These are phyloP conservation scores for Wilcoxina mikolae DNA, from an alignment of 495 filamentous ascomycete species.

Conservation along the genomic window DNA sequence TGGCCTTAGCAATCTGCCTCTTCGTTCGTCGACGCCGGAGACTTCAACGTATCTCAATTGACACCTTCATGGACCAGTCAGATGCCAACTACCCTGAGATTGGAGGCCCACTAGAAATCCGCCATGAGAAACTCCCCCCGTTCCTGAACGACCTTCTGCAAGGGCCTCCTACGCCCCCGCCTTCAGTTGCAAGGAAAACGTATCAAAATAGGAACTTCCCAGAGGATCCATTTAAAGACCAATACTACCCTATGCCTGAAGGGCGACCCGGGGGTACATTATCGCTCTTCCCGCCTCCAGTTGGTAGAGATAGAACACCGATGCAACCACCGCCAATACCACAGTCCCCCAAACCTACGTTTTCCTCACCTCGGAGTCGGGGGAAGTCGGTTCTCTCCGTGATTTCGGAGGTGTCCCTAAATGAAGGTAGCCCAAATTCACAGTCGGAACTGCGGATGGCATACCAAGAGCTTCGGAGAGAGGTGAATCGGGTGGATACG, in stretches of 20 bases:
- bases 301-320: neutral
- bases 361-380: neutral
- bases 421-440: neutral
- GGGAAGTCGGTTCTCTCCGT: neutral
- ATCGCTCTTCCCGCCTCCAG: neutral
- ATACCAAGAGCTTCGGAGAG: neutral
- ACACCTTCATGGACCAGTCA: conserved; percentile 2
- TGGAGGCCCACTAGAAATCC: neutral
- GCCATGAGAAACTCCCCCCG: conserved; percentile 1
- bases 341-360: neutral
- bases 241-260: neutral
- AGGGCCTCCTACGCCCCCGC: neutral
- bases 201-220: too few relatives aligned
- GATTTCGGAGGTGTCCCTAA: neutral
- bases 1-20: neutral
- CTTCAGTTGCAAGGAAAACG: neutral
- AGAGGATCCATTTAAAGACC: neutral
- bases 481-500: too few relatives aligned
- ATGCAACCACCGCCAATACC: neutral
- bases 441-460: neutral
- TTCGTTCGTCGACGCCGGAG: neutral
- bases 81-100: neutral
- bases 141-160: conserved; percentile 3
- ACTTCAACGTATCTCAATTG: neutral
- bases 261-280: neutral